These are phyloP conservation scores for Cornus kousa DNA, from an alignment of 148 eudicot species.

Conservation along the genomic window DNA sequence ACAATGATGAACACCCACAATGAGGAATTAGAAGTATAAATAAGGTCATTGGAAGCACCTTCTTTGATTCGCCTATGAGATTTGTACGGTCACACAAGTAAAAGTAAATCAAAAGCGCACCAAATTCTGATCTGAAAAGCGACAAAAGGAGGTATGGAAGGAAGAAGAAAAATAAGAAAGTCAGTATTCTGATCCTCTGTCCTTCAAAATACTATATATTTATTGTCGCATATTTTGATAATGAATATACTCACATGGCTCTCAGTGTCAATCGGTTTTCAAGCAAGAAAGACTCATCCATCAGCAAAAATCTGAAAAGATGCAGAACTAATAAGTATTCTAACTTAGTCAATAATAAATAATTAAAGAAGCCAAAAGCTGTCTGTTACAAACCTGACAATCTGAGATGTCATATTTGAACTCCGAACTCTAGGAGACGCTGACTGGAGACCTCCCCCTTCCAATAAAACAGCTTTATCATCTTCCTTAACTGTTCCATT, in stretches of 20 bases:
- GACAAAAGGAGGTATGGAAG: too few species aligned
- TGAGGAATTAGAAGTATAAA: not conserved
- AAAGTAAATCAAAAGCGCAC: conserved; percentile 61
- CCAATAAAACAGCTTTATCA: conserved; percentile 66
- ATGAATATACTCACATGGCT: conserved; percentile 69
- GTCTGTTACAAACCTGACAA: conserved; percentile 51
- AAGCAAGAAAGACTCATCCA: conserved; percentile 84
- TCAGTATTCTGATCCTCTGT: conserved; percentile 4
- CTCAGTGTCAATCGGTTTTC: conserved; percentile 72
- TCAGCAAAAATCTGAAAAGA: conserved; percentile 51
- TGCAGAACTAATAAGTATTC: conserved; percentile 2
- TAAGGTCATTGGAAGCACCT: not conserved
- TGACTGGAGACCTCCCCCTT: conserved; percentile 58
- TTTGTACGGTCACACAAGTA: conserved; percentile 89
- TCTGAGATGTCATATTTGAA: conserved; percentile 46
- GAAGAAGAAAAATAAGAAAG: conserved; percentile 10
- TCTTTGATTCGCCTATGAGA: conserved; percentile 50
- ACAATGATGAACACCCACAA: not conserved
- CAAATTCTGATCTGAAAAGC: conserved; percentile 68
- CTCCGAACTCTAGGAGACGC: conserved; percentile 51
- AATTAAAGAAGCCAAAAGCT: not conserved
- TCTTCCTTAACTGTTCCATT: conserved; percentile 59
- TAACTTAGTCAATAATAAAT: not conserved
- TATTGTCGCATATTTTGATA: not conserved
- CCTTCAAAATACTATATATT: conserved; percentile 1